These are phyloP conservation scores for Kandelia obovata DNA, from an alignment of 345 rosid species.

Conservation along the genomic window DNA sequence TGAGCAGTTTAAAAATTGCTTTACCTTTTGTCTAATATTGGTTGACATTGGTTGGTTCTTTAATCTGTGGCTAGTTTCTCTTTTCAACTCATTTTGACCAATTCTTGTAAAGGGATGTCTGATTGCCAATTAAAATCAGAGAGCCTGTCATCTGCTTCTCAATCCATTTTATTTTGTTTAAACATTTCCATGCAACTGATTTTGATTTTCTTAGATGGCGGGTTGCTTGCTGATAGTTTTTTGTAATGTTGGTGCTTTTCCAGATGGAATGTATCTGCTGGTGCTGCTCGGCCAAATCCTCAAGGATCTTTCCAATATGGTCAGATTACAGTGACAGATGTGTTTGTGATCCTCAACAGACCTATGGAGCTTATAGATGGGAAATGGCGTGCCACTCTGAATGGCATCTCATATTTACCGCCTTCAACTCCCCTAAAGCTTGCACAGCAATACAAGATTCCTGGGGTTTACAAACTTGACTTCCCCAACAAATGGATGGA, in stretches of 20 bases:
- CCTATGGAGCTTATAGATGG: conserved; percentile 76
- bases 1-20: conserved; percentile 14
- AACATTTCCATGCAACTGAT: background rate
- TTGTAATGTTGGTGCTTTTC: conserved; percentile 13
- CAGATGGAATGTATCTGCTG: conserved; percentile 86
- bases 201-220: background rate
- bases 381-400: conserved; percentile 55
- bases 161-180: background rate
- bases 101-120: conserved; percentile 4
- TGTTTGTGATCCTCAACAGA: conserved; percentile 64
- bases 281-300: conserved; percentile 95
- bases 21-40: background rate
- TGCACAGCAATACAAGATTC: conserved; percentile 73
- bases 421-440: conserved; percentile 87
- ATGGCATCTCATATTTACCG: conserved; percentile 75
- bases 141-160: background rate
- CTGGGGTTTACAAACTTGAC: conserved; percentile 86
- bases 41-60: background rate
- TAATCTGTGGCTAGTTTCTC: background rate
- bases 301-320: conserved; percentile 94
- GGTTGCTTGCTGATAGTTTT: conserved; percentile 11
- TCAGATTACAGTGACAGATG: conserved; percentile 76
- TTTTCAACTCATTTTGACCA: background rate
- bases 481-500: conserved; percentile 73
- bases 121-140: background rate